Evolutionary conservation across 2,329 filamentous ascomycete genomes (phyloP).

Genomic region (Boeremia exigua): DNA sequence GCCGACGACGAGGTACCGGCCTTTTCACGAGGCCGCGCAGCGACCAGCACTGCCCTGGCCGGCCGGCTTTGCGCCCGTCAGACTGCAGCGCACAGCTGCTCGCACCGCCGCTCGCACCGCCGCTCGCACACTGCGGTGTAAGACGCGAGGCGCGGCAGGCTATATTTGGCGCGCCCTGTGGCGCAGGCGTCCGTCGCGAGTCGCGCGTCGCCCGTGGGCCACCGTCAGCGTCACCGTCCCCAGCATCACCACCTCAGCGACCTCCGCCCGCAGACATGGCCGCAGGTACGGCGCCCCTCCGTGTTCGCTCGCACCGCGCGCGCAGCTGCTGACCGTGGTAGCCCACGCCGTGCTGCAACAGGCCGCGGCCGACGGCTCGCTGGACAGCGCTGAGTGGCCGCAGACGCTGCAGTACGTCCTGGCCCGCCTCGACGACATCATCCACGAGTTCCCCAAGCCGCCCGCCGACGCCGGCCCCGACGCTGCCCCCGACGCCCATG

Average conservation of each 20-base stretch:
- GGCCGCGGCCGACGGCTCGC: slow-evolving; percentile 64
- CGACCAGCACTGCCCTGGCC: too few species aligned
- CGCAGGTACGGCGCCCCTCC: slow-evolving; percentile 7
- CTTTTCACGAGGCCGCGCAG: too few species aligned
- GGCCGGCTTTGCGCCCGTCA: too few species aligned
- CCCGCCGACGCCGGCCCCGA: slow-evolving; percentile 51
- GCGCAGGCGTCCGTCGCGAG: slow-evolving; percentile 5
- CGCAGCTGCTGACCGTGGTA: slow-evolving; percentile 5
- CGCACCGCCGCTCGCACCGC: too few species aligned
- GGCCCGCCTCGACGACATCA: slow-evolving; percentile 70
- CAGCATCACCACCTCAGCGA: neutral
- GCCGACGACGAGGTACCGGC: too few species aligned
- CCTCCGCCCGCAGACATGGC: slow-evolving; percentile 16
- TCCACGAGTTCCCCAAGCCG: slow-evolving; percentile 54
- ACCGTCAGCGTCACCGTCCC: slow-evolving; percentile 14
- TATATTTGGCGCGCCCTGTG: slow-evolving; percentile 7
- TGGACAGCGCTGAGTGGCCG: slow-evolving; percentile 74
- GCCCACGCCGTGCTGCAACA: slow-evolving; percentile 60
- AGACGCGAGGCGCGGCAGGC: too few species aligned
- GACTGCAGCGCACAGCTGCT: too few species aligned
- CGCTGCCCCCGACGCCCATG: slow-evolving; percentile 50
- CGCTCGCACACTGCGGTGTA: too few species aligned
- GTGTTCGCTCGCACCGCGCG: neutral
- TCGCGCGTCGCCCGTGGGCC: neutral
- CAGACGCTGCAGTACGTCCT: slow-evolving; percentile 69